phyloP scores from a whole-genome alignment of 164 flowering plant species.

The Taxillus chinensis region DNA sequence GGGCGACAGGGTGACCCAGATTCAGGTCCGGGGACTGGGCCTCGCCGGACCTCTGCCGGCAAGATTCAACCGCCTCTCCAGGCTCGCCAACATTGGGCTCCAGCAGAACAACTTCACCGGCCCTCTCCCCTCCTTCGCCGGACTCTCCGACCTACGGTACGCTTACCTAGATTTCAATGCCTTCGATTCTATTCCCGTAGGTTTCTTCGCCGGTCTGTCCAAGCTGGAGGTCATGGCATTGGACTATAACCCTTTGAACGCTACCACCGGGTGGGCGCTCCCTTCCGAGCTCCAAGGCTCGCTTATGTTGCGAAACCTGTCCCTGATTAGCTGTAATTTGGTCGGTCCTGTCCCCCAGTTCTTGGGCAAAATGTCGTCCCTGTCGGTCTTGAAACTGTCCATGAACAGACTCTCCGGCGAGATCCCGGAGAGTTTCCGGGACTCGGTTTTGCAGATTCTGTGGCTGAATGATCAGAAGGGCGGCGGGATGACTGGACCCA shows the following conservation, averaged over 20 bases:
- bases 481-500: conserved; percentile 41
- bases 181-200: conserved; percentile 51
- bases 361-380: conserved; percentile 39
- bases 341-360: conserved; percentile 52
- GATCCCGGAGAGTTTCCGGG: conserved; percentile 36
- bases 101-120: conserved; percentile 51
- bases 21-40: conserved; percentile 46
- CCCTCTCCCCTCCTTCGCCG: conserved; percentile 41
- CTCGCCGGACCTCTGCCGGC: conserved; percentile 47
- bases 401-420: conserved; percentile 39
- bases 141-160: conserved; percentile 31
- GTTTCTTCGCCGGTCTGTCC: conserved; percentile 42
- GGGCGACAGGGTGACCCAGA: conserved; percentile 42
- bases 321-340: conserved; percentile 41
- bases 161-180: conserved; percentile 48
- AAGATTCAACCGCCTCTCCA: conserved; percentile 38
- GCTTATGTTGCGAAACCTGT: conserved; percentile 36
- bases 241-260: conserved; percentile 46
- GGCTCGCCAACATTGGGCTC: conserved; percentile 39
- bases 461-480: conserved; percentile 61
- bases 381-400: conserved; percentile 31
- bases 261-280: conserved; percentile 44
- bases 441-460: conserved; percentile 29
- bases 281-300: conserved; percentile 33
- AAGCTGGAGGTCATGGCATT: conserved; percentile 45